Conservation (phyloP, 768 basidiomycete species). For the Phylloporus scabripes region DNA sequence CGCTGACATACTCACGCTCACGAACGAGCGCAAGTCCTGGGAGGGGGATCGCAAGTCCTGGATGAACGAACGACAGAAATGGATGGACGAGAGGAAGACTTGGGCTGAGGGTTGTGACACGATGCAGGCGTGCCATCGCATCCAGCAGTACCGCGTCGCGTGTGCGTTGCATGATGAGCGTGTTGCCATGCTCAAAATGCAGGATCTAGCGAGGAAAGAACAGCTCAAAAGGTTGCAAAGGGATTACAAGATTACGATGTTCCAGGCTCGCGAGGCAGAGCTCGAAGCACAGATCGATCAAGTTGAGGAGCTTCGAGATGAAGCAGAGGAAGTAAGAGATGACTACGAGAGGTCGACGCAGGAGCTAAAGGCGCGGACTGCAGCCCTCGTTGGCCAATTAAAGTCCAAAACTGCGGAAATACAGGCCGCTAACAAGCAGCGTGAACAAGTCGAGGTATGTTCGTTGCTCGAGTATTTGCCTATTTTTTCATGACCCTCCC, state of each 20-base stretch:
- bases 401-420: conserved; percentile 39
- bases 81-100: conserved; percentile 47
- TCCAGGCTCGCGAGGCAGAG: conserved; percentile 57
- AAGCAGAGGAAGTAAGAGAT: conserved; percentile 11
- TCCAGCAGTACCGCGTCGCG: conserved; percentile 55
- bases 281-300: conserved; percentile 49
- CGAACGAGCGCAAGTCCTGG: conserved; percentile 35
- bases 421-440: conserved; percentile 37
- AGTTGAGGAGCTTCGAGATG: conserved; percentile 45
- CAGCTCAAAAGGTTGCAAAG: conserved; percentile 55
- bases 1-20: conserved; percentile 30
- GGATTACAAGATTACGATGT: conserved; percentile 64
- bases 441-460: conserved; percentile 43
- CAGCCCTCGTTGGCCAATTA: conserved; percentile 33
- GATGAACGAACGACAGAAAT: conserved; percentile 31
- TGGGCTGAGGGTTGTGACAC: conserved; percentile 63
- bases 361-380: conserved; percentile 28
- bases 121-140: conserved; percentile 56
- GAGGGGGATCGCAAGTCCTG: conserved; percentile 25
- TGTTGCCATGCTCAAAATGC: conserved; percentile 45
- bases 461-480: neutral
- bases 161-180: conserved; percentile 53
- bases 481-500: neutral
- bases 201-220: conserved; percentile 50
- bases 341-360: conserved; percentile 26